Evolutionary conservation across 1,139 yeast species (phyloP), one percentile per base, ranked within the genome.

Genomic region (Insectozyma bohioensis): DNA sequence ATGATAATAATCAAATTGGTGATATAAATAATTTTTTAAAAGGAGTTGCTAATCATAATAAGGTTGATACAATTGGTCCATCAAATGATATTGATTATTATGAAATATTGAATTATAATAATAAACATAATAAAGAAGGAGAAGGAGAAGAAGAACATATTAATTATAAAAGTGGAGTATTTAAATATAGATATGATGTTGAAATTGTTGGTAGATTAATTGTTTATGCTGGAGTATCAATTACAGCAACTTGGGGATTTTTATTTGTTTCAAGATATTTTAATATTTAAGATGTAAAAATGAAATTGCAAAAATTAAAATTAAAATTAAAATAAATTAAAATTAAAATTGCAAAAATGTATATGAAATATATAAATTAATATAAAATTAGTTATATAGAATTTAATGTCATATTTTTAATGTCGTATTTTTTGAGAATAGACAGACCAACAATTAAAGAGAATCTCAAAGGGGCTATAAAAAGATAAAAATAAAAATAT

Each of bases 141-240:
- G 19, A 11, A 14, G n/a, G 27, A 3, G 25, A 24, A 13, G 14
- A 24, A 12, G 24, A 30, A 14, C 30, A 34, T 5, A 16, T 35
- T 2, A 40, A 35, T 10, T 35, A 40, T 8, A 41, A 43, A 18
- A 60, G 69, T 37, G 73, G 69, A 4, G 80, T 64, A 27, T 77
- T 61, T 52, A 67, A 56, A 49, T 64, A 77, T 8, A 63, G 88
- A 34, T 81, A 79, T 48, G 92, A 83, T 42, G 80, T 83, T 19
- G 90, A 82, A 43, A 83, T 84, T 12, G 63, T 85, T 27, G 86
- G 92, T 9, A 67, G 90, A 48, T 56, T 85, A 38, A 63, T 82
- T 12, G 84, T 85, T 1, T 87, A 87, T 54, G 79, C 84, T 3
- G 95, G 95, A 0, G 75, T 86, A 17, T 67, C 86, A 0, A 47